These are phyloP conservation scores for Scleroderma bovista DNA, from an alignment of 768 basidiomycete species.

Conservation along the genomic window DNA sequence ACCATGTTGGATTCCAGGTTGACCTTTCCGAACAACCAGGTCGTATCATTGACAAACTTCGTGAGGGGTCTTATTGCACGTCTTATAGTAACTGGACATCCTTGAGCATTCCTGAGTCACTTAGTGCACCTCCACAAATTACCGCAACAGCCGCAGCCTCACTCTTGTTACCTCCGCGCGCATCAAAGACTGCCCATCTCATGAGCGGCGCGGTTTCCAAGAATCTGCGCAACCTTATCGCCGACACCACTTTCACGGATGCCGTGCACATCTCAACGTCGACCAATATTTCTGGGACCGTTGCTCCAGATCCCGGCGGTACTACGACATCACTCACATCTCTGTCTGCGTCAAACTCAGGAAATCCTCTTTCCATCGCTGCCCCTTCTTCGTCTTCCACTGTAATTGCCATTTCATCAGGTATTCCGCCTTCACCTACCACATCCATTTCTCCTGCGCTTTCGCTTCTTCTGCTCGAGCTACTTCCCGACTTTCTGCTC, in stretches of 20 bases:
- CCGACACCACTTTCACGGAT: slow-evolving; percentile 41
- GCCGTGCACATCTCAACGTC: slow-evolving; percentile 42
- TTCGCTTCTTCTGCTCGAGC: slow-evolving; percentile 49
- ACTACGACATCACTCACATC: slow-evolving; percentile 8
- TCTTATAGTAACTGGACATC: slow-evolving; percentile 40
- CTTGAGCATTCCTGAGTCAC: not conserved
- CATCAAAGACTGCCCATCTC: slow-evolving; percentile 20
- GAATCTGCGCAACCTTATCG: slow-evolving; percentile 45
- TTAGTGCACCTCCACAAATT: not conserved
- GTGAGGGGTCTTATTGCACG: slow-evolving; percentile 71
- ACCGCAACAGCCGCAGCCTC: slow-evolving; percentile 1
- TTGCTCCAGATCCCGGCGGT: slow-evolving; percentile 4
- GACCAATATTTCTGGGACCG: slow-evolving; percentile 31
- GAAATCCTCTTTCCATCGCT: slow-evolving; percentile 10
- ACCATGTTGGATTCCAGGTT: slow-evolving; percentile 94
- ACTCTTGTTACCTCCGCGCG: slow-evolving; percentile 12
- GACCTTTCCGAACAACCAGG: slow-evolving; percentile 85
- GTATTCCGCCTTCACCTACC: slow-evolving; percentile 29
- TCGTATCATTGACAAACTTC: slow-evolving; percentile 72
- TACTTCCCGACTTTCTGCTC: slow-evolving; percentile 75
- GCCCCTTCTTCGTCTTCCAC: not conserved
- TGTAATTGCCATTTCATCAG: not conserved
- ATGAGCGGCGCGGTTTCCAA: slow-evolving; percentile 42
- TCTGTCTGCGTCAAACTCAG: slow-evolving; percentile 4
- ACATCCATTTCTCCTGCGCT: slow-evolving; percentile 39